These are phyloP conservation scores for Penicillium angulare DNA, from an alignment of 495 filamentous ascomycete genomes.

Conservation along the genomic window DNA sequence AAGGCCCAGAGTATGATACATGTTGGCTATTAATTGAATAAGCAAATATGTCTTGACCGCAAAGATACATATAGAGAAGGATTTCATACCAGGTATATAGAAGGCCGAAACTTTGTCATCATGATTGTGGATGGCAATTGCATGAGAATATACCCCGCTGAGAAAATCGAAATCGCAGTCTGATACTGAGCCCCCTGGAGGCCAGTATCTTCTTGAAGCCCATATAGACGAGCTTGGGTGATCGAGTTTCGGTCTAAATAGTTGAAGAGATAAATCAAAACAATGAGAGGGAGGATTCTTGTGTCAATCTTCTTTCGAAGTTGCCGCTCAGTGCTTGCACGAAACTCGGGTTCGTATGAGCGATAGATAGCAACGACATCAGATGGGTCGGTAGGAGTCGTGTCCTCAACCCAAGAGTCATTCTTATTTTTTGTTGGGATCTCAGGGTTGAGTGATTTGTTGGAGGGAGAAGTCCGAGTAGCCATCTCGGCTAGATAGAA, in stretches of 20 bases:
- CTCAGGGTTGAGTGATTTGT: neutral
- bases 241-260: constrained; percentile 73
- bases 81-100: constrained; percentile 51
- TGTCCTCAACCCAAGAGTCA: constrained; percentile 13
- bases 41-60: constrained; percentile 24
- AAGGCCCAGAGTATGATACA: constrained; percentile 67
- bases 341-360: constrained; percentile 23
- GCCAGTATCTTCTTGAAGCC: constrained; percentile 49
- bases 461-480: neutral
- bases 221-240: constrained; percentile 41
- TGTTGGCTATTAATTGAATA: neutral
- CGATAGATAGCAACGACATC: constrained; percentile 12
- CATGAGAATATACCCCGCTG: constrained; percentile 65
- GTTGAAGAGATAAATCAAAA: constrained; percentile 77
- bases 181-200: constrained; percentile 50
- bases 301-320: constrained; percentile 65
- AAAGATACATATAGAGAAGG: constrained; percentile 9
- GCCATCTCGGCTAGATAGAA: neutral
- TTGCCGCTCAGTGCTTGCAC: constrained; percentile 42
- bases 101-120: constrained; percentile 49
- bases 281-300: constrained; percentile 59
- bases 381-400: neutral
- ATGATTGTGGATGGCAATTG: constrained; percentile 33
- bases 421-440: neutral
- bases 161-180: constrained; percentile 66